Evolutionary conservation across 2,329 filamentous ascomycete species (phyloP).

Genomic region (Cordyceps tenuipes): DNA sequence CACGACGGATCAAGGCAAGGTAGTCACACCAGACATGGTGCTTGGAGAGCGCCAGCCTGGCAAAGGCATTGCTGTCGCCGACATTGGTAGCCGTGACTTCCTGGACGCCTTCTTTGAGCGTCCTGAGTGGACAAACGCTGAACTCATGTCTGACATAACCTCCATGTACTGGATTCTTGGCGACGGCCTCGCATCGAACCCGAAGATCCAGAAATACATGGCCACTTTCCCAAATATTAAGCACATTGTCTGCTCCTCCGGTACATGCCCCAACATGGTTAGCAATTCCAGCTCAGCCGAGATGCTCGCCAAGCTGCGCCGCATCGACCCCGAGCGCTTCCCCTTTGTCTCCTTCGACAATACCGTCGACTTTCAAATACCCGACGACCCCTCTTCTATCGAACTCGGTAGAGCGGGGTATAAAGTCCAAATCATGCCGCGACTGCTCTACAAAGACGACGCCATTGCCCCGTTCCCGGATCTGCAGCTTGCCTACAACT

Average conservation of each 20-base stretch:
- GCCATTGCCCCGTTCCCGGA: slow-evolving; percentile 35
- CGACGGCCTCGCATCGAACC: slow-evolving; percentile 47
- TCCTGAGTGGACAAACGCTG: slow-evolving; percentile 59
- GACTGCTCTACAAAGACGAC: slow-evolving; percentile 36
- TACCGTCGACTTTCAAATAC: slow-evolving; percentile 19
- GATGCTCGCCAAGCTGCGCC: slow-evolving; percentile 60
- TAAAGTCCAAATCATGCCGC: slow-evolving; percentile 39
- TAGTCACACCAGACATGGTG: slow-evolving; percentile 81
- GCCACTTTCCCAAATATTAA: slow-evolving; percentile 48
- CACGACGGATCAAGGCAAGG: slow-evolving; percentile 52
- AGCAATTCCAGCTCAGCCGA: slow-evolving; percentile 57
- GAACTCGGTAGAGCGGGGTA: slow-evolving; percentile 37
- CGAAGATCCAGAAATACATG: slow-evolving; percentile 61
- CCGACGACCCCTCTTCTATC: slow-evolving; percentile 19
- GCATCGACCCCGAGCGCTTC: slow-evolving; percentile 68
- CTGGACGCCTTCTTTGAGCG: slow-evolving; percentile 60
- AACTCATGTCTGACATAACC: slow-evolving; percentile 58
- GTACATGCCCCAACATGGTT: slow-evolving; percentile 68
- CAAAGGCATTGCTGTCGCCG: slow-evolving; percentile 68
- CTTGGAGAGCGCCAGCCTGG: slow-evolving; percentile 59
- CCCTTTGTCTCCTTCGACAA: slow-evolving; percentile 60
- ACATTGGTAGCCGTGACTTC: slow-evolving; percentile 65
- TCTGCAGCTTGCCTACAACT: slow-evolving; percentile 38
- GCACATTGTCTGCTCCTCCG: slow-evolving; percentile 70
- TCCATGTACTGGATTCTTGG: slow-evolving; percentile 78